Percentiles rank a stretch among this genome's conserved stretches.
These are phyloP conservation scores for Sporopachydermia quercuum DNA, from an alignment of 805 yeast species.

Conservation along the genomic window DNA sequence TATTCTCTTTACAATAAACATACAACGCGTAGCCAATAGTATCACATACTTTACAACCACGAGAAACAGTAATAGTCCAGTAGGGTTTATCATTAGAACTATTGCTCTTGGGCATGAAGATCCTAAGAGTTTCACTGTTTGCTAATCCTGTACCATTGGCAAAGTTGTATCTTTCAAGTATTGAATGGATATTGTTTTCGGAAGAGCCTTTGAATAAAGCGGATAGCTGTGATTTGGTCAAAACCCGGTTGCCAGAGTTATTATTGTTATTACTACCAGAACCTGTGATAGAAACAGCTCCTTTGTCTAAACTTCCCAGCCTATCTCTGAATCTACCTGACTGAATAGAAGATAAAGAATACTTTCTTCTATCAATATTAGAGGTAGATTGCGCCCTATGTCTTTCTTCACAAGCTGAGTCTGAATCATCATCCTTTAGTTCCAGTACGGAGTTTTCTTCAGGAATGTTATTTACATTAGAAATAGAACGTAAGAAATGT, in stretches of 20 bases:
- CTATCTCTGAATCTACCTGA: no score
- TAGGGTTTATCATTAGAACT: slow-evolving; percentile 17
- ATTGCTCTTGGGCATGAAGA: slow-evolving; percentile 21
- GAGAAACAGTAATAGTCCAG: slow-evolving; percentile 20
- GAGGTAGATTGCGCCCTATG: background rate
- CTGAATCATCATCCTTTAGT: background rate
- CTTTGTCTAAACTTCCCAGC: no score
- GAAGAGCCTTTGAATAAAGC: slow-evolving; percentile 15
- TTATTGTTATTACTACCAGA: background rate
- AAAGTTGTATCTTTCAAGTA: slow-evolving; percentile 19
- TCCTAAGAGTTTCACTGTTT: slow-evolving; percentile 16
- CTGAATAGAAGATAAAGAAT: no score
- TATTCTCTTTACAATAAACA: slow-evolving; percentile 14
- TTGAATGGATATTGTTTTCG: slow-evolving; percentile 16
- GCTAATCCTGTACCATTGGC: slow-evolving; percentile 21
- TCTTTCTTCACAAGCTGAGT: background rate
- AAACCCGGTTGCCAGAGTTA: slow-evolving; percentile 2
- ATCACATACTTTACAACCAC: slow-evolving; percentile 32
- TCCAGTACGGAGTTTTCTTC: background rate
- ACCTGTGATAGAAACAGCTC: slow-evolving; percentile 5
- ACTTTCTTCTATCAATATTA: background rate
- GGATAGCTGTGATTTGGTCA: slow-evolving; percentile 10
- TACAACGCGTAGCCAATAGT: slow-evolving; percentile 40
- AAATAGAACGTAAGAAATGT: background rate
- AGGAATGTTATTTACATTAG: background rate